Conservation (phyloP, 257 asterid species). For the Primulina eburnea region DNA sequence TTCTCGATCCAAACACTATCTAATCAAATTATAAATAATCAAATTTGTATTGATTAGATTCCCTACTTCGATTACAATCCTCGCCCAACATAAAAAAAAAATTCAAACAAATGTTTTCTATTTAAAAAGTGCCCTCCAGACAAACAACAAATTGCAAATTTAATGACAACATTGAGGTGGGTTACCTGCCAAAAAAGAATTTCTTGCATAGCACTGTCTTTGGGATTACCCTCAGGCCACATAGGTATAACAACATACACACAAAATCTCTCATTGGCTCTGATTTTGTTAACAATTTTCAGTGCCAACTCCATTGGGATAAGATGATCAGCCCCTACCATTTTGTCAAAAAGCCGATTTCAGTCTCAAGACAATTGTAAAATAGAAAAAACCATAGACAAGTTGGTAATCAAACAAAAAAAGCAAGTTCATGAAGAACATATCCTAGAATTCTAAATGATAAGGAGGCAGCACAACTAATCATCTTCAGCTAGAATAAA, state of each 20-base stretch:
- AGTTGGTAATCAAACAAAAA: not conserved
- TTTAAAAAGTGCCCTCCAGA: not conserved
- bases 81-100: not conserved
- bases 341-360: not conserved
- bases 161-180: not conserved
- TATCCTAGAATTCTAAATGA: not conserved
- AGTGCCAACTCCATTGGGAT: constrained; percentile 55
- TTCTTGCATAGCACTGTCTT: constrained; percentile 43
- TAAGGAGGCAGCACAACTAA: not conserved
- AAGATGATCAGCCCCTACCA: constrained; percentile 51
- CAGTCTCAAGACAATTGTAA: not conserved
- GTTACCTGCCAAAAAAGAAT: constrained; percentile 61
- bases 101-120: not conserved
- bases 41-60: not conserved
- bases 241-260: constrained; percentile 54
- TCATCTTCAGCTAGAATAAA: too few species aligned
- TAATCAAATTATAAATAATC: too few species aligned
- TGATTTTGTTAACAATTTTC: constrained; percentile 46
- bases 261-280: constrained; percentile 43
- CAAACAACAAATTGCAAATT: not conserved
- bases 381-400: not conserved
- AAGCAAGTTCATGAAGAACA: not conserved
- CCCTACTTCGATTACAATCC: not conserved
- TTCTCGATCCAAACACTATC: not conserved
- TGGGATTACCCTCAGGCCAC: constrained; percentile 69